Base-by-base conservation (phyloP, 2,329 filamentous ascomycete species). In the Sarocladium kiliense region DNA sequence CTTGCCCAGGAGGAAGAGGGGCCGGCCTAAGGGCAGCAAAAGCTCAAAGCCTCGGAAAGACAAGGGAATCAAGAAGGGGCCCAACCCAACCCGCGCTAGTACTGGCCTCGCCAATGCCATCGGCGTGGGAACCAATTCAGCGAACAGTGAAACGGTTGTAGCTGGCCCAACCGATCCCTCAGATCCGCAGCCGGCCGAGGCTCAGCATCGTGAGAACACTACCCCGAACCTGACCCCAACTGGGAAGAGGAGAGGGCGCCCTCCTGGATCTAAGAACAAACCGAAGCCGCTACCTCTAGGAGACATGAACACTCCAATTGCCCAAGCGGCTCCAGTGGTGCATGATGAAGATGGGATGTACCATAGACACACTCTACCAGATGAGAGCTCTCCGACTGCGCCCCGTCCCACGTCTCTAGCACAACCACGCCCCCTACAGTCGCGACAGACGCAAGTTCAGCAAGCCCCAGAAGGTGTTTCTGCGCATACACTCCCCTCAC, bases 11-110 rank as follows among this genome's bases (percentile, higher is more conserved):
- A 72, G 79, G 53, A 69, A 71, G 6, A 73, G 80, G 58, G 80
- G 81, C 16, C 71, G 81, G 18, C 80, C 81, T 7, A 83, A 82
- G 59, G 81, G 80, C 2, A 83, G 79, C 66, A 70, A 69, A 54
- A 66, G 63, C 47, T 59, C 59, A n/a, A 70, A 66, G 51, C 58
- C 61, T 18, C 63, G 64, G 14, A 80, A 79, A 51, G 77, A 79
- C 56, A 82, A 80, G 59, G 76, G 76, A 5, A 67, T 76, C n/a
- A 80, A 76, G 58, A 80, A 80, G 60, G 12, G 56, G 42, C 54
- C 59, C n/a, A 61, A 58, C 27, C 58, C 54, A 11, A 53, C 57
- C 5, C 41, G 59, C 4, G 30, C 12, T 5, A 5, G 27, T n/a
- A n/a, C 25, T n/a, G n/a, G 16, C n/a, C 7, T 9, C 27, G 36